These are phyloP conservation scores for Neophaeococcomyces mojaviensis DNA, from an alignment of 2,329 filamentous ascomycete genomes.

Conservation along the genomic window DNA sequence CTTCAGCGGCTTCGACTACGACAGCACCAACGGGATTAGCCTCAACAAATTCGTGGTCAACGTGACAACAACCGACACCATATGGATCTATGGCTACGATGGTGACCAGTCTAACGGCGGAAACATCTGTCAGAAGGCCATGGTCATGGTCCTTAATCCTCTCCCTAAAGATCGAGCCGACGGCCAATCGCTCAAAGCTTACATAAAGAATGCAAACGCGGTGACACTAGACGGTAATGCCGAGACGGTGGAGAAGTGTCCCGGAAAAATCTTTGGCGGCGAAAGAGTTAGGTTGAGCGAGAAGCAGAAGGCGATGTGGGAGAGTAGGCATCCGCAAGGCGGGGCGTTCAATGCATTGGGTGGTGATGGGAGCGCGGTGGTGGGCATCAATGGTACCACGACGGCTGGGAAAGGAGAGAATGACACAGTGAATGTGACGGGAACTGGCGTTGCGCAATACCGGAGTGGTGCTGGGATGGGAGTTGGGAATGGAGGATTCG, in stretches of 20 bases:
- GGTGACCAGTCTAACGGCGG: neutral
- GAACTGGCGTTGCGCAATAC: neutral
- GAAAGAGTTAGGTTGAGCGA: neutral
- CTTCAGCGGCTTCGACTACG: constrained; percentile 37
- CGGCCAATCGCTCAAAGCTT: neutral
- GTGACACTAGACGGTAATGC: neutral
- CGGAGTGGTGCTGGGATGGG: neutral
- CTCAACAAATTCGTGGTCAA: neutral
- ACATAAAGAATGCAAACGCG: neutral
- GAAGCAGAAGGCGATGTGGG: constrained; percentile 3
- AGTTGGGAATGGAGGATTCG: constrained; percentile 6
- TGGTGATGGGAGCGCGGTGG: neutral
- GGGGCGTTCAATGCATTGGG: too few species aligned
- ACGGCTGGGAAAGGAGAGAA: neutral
- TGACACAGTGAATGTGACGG: neutral
- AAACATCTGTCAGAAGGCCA: neutral
- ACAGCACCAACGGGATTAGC: neutral
- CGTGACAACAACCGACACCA: neutral
- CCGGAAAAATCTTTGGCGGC: neutral
- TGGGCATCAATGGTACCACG: neutral
- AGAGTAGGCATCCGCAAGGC: constrained; percentile 2
- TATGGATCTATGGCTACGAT: constrained; percentile 1
- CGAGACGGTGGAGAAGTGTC: neutral
- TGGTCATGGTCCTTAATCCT: constrained; percentile 1
- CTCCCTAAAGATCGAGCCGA: neutral